Percentiles rank a stretch among this genome's conserved stretches.
These are phyloP conservation scores for Debaryomyces udenii DNA, from an alignment of 1,139 yeast species.

Conservation along the genomic window DNA sequence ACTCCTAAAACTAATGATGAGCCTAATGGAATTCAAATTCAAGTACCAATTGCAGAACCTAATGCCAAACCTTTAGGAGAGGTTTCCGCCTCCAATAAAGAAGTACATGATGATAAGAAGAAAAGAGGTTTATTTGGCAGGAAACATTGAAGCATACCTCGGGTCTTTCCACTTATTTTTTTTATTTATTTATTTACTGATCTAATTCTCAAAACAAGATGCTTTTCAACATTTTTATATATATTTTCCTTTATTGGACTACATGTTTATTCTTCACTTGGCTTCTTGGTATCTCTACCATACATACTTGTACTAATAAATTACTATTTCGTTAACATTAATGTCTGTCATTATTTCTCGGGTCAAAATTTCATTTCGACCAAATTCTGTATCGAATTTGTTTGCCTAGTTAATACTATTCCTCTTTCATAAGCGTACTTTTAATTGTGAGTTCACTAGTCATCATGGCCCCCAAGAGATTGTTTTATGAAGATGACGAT, in stretches of 20 bases:
- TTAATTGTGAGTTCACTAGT: no score
- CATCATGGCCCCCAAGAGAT: constrained; percentile 25
- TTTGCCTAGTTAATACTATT: no score
- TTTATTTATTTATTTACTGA: background rate
- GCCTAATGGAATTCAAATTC: constrained; percentile 15
- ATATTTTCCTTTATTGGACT: background rate
- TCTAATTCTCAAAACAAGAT: constrained; percentile 3
- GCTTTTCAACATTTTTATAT: background rate
- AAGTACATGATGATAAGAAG: constrained; percentile 22
- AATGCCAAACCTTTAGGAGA: constrained; percentile 42
- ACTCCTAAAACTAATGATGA: constrained; percentile 30
- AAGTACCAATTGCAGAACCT: constrained; percentile 20
- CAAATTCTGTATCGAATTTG: background rate
- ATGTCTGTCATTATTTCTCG: constrained; percentile 6
- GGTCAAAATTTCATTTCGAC: background rate
- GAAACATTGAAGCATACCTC: constrained; percentile 15
- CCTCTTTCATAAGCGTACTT: no score
- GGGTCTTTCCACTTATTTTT: background rate
- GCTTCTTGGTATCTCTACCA: no score
- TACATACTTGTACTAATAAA: no score
- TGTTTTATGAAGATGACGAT: constrained; percentile 58
- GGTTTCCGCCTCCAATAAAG: constrained; percentile 24
- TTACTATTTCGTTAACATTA: background rate
- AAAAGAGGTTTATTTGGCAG: constrained; percentile 41
- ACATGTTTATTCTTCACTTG: no score